These are phyloP conservation scores for Yamadazyma triangularis DNA, from an alignment of 1,139 yeast species.

Conservation along the genomic window DNA sequence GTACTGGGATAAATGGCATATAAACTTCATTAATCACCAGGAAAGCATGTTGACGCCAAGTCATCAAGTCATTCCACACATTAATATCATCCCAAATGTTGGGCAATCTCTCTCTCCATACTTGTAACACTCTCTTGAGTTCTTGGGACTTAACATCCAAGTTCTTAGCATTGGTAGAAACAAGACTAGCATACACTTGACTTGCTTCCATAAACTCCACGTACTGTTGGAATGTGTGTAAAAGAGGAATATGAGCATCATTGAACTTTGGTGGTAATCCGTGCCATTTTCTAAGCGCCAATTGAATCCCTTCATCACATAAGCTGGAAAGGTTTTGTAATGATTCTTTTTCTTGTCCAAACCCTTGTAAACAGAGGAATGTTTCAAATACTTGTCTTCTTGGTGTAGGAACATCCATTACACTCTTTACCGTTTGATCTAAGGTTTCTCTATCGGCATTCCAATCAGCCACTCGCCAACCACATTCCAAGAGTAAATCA, in stretches of 20 bases:
- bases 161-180: slow-evolving; percentile 88
- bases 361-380: slow-evolving; percentile 86
- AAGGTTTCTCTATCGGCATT: slow-evolving; percentile 89
- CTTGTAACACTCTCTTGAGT: slow-evolving; percentile 86
- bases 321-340: slow-evolving; percentile 75
- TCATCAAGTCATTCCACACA: slow-evolving; percentile 94
- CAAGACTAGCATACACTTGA: slow-evolving; percentile 85
- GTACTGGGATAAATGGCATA: slow-evolving; percentile 84
- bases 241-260: slow-evolving; percentile 81
- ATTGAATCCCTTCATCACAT: slow-evolving; percentile 95
- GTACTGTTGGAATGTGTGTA: slow-evolving; percentile 95
- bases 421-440: slow-evolving; percentile 90
- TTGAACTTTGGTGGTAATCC: slow-evolving; percentile 77
- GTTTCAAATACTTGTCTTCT: slow-evolving; percentile 94
- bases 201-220: slow-evolving; percentile 98
- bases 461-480: slow-evolving; percentile 99
- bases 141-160: slow-evolving; percentile 91
- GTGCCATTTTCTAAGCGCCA: slow-evolving; percentile 91
- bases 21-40: slow-evolving; percentile 94
- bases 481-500: slow-evolving; percentile 90
- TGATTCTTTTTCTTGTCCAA: slow-evolving; percentile 84
- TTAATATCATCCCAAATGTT: slow-evolving; percentile 97
- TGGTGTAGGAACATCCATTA: slow-evolving; percentile 98
- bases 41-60: slow-evolving; percentile 98
- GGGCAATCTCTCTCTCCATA: slow-evolving; percentile 97